phyloP scores from a whole-genome alignment of 176 grass and related monocot genomes.

The Cenchrus americanus region DNA sequence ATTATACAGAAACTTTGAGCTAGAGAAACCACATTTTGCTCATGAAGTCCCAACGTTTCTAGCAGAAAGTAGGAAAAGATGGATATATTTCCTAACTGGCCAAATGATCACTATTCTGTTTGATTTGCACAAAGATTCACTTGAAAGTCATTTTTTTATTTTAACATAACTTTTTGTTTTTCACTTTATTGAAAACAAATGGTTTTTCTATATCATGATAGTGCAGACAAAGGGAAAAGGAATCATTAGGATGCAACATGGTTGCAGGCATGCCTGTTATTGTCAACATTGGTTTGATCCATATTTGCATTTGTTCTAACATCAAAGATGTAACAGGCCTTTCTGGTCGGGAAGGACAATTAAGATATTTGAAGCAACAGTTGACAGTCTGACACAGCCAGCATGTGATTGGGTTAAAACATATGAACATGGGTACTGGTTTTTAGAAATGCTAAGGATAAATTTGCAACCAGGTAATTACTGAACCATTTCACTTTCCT shows the following conservation, averaged over 20 bases:
- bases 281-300: background rate
- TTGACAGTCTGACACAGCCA: background rate
- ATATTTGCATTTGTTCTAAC: too few relatives aligned
- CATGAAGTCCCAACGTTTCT: conserved; percentile 1
- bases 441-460: background rate
- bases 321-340: background rate
- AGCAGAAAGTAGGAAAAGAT: background rate
- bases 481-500: background rate
- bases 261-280: background rate
- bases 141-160: background rate
- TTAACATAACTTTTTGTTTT: background rate
- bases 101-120: background rate
- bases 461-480: background rate
- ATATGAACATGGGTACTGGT: background rate
- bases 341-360: background rate
- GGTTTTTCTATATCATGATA: background rate
- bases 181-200: background rate
- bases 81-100: background rate
- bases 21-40: conserved; percentile 24
- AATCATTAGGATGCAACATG: background rate
- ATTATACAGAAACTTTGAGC: background rate
- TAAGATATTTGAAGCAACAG: background rate
- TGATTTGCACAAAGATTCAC: background rate
- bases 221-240: background rate
- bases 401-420: background rate